phyloP scores from a whole-genome alignment of 2,329 filamentous ascomycete species.

The Aspergillus pseudonomiae region DNA sequence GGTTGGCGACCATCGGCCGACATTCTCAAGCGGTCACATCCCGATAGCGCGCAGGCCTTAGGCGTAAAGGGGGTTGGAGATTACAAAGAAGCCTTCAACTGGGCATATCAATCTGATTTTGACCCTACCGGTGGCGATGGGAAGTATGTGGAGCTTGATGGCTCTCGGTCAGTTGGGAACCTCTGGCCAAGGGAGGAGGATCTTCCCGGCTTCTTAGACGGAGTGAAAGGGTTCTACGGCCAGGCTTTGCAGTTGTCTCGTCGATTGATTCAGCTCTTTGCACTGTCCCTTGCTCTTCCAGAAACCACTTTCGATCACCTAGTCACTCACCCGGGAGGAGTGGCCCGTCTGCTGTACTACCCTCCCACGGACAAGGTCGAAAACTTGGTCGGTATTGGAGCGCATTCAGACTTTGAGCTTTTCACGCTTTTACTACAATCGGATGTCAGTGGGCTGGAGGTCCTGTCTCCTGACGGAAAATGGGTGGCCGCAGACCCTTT shows the following conservation, averaged over 20 bases:
- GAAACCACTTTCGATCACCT: constrained; percentile 61
- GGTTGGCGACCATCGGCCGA: constrained; percentile 33
- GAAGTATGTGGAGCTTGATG: too few species aligned
- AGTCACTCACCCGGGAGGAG: constrained; percentile 55
- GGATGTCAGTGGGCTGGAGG: constrained; percentile 47
- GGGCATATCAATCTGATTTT: too few species aligned
- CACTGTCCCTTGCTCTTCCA: constrained; percentile 56
- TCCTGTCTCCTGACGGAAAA: constrained; percentile 42
- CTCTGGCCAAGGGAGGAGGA: too few species aligned
- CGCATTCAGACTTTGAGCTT: constrained; percentile 53
- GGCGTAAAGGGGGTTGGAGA: too few species aligned
- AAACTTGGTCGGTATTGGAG: constrained; percentile 47
- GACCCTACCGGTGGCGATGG: too few species aligned
- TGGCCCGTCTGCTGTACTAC: constrained; percentile 51
- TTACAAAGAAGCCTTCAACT: too few species aligned
- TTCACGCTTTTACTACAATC: constrained; percentile 55
- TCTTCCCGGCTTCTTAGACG: too few species aligned
- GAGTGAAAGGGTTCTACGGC: too few species aligned
- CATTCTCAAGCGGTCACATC: too few species aligned
- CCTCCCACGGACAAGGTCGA: constrained; percentile 40
- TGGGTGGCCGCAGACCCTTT: constrained; percentile 35
- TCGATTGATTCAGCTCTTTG: constrained; percentile 56
- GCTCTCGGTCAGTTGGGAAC: too few species aligned
- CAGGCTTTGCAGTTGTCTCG: constrained; percentile 45
- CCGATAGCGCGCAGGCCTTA: too few species aligned